Base-by-base conservation (phyloP, 352 stramenopile genomes). In the Phytophthora tubulina region DNA sequence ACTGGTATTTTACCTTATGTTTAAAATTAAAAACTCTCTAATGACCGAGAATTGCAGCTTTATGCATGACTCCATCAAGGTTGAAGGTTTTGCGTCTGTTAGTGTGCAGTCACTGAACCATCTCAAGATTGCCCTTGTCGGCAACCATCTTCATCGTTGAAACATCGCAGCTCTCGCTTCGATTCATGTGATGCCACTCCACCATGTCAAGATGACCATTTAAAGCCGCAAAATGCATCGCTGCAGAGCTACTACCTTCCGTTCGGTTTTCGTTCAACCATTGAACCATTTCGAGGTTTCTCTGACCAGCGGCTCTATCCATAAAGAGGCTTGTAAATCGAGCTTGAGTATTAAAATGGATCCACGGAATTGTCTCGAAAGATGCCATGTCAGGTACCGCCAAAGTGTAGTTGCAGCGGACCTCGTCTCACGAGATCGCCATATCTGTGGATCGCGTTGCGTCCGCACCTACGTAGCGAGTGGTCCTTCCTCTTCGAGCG, bases 161-260 rank as follows among this genome's bases (percentile, higher is more conserved):
- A 38, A 63, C 14, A 8, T 63, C 39, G 15, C 55, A 63, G n/a
- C 27, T 30, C 15, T 63, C 30, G 11, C 14, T 63, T 53, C 41
- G 21, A 27, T 52, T n/a, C 21, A 1, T 27, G 21, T 27, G 21
- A 27, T 27, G 21, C 1, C 21, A 27, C 21, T 27, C 21, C 21
- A 36, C 46, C 17, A 27, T 52, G 21, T 52, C 46, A 27, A 52
- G 21, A 36, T 52, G 46, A 14, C 27, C 46, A 17, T 52, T 52
- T 10, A 6, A 2, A 35, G 46, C 46, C 36, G 46, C 46, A 8
- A 36, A 52, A 7, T 36, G 13, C 46, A 52, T 52, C 4, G 46
- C 46, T 1, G 36, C 35, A 17, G 4, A 31, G 14, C 46, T 52
- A 27, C 46, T 36, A 36, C 27, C 46, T 38, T 52, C 46, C 13